Evolutionary conservation across 305 asterid genomes (phyloP).

Genomic region (Solanum hybrid): DNA sequence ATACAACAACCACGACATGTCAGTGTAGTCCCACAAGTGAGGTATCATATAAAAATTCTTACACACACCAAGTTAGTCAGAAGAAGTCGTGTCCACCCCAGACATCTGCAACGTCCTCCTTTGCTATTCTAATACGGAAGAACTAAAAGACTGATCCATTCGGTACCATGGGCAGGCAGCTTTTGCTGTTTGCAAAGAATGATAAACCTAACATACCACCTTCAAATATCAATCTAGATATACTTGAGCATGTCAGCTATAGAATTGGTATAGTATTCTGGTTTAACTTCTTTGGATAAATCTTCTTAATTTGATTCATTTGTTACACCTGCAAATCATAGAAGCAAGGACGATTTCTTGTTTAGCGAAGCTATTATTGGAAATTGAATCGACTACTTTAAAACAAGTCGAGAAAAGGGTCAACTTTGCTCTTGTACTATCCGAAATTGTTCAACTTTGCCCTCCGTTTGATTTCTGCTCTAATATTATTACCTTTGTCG

Average conservation of each 20-base stretch:
- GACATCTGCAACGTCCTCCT: background rate
- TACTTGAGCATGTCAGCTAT: conserved; percentile 1
- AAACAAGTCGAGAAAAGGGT: background rate
- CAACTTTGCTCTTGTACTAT: background rate
- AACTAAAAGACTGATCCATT: background rate
- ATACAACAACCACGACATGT: background rate
- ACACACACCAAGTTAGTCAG: background rate
- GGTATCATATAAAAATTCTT: background rate
- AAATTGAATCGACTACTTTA: background rate
- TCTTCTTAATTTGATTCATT: conserved; percentile 44
- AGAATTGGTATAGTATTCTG: conserved; percentile 39
- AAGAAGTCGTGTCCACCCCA: background rate
- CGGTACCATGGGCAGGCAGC: background rate
- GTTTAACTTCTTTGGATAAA: conserved; percentile 41
- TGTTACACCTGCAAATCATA: conserved; percentile 54
- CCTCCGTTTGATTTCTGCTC: background rate
- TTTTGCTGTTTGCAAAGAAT: conserved; percentile 1
- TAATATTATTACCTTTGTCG: background rate
- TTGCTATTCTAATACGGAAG: background rate
- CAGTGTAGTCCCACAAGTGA: background rate
- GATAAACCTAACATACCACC: background rate
- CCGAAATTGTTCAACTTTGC: background rate
- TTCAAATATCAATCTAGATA: conserved; percentile 31
- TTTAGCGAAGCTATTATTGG: background rate
- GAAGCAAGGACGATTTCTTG: background rate